Evolutionary conservation across 257 asterid species (phyloP).

Genomic region (Nicotiana noctiflora): DNA sequence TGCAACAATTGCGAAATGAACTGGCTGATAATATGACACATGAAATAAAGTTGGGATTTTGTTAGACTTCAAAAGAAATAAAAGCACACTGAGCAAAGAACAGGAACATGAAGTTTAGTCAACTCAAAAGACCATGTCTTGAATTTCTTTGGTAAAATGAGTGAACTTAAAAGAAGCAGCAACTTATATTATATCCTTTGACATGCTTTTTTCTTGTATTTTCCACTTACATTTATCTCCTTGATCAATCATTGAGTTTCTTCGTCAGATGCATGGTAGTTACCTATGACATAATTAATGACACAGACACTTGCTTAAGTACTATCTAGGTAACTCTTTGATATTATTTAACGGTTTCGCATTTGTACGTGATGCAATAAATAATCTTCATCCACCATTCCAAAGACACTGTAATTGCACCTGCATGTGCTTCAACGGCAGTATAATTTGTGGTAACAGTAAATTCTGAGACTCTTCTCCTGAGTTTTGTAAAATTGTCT

Average conservation of each 20-base stretch:
- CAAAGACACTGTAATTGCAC: not conserved
- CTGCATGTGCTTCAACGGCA: not conserved
- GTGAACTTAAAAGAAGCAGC: not conserved
- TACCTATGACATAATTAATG: not conserved
- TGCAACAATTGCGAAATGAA: not conserved
- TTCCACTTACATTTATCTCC: not conserved
- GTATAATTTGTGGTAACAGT: not conserved
- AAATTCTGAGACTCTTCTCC: not conserved
- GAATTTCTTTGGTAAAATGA: not conserved
- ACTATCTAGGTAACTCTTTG: not conserved
- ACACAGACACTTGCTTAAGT: constrained; percentile 4
- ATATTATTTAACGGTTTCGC: not conserved
- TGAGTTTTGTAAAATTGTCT: not conserved
- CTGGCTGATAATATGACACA: not conserved
- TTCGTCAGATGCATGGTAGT: not conserved
- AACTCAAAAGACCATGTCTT: not conserved
- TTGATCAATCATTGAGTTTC: not conserved
- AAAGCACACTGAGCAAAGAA: not conserved
- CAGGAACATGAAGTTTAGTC: not conserved
- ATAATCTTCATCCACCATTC: not conserved
- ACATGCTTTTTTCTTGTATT: not conserved
- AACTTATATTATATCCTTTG: not conserved
- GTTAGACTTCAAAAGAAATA: not conserved
- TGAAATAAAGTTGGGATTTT: not conserved
- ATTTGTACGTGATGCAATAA: not conserved